Base-by-base conservation (phyloP, 108 stramenopile species). In the Conticribra weissflogii region DNA sequence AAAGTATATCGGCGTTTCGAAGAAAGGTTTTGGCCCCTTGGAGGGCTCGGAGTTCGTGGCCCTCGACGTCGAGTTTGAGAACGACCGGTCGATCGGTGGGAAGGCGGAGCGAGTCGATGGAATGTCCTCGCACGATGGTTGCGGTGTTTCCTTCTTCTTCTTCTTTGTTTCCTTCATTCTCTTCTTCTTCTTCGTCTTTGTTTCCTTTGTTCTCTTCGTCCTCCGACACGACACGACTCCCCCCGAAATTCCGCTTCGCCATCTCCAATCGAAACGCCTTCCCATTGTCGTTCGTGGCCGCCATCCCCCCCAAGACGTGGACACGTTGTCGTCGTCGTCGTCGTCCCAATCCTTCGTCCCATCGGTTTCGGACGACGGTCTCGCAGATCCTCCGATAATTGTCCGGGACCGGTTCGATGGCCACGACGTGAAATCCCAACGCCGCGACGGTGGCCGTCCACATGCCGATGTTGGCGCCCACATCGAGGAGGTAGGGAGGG, bases 391-490 rank as follows among this genome's bases (percentile, higher is more conserved):
- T 51, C 24, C n/a, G 25, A 30, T 46, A 71, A 41, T 77, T 77
- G 1, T 47, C 44, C 31, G 19, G 34, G 8, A 57, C 29, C 22
- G 69, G 59, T 62, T 77, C 76, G 45, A 77, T 51, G 49, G 69
- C 28, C 15, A 71, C 60, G 3, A 53, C 49, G 14, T 71, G 44
- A 18, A 60, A 18, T 14, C 33, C 49, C 55, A 32, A 21, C 2
- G 78, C 71, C 14, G 78, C 64, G 23, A 66, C 78, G 19, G 60
- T 27, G 18, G 73, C 41, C 8, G 68, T 34, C 60, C 53, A 79
- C 78, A 69, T 63, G 7, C 78, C 78, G 21, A 79, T 79, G 46
- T 79, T 79, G 0, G 51, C 60, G 18, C 71, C 78, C 24, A 79
- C 30, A 29, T 79, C 78, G n/a, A 76, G 24, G 54, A 77, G 33